A percentile compares a stretch with the other conserved stretches of the same genome.
Evolutionary conservation across 306 rosid species (phyloP).

Genomic region (Casuarina equisetifolia): DNA sequence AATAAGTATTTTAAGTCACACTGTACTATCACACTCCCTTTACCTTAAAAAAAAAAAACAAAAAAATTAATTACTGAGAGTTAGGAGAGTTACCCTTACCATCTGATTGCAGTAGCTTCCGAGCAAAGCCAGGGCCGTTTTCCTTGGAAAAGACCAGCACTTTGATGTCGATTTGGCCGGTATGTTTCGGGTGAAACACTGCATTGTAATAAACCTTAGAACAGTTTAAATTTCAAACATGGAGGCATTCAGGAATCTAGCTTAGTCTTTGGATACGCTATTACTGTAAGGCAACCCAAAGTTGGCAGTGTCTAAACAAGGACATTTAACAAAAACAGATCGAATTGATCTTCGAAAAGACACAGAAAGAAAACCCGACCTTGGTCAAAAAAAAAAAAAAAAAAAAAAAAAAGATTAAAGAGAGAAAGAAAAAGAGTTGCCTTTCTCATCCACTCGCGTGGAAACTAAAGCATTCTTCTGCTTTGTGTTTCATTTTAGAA

Average conservation of each 20-base stretch:
- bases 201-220: constrained; percentile 2
- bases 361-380: background rate
- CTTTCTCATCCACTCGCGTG: no score
- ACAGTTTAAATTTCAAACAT: background rate
- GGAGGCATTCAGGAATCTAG: background rate
- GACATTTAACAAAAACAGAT: background rate
- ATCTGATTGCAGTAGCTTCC: constrained; percentile 46
- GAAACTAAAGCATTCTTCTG: no score
- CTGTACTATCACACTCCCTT: no score
- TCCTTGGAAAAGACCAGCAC: constrained; percentile 24
- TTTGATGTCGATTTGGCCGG: constrained; percentile 23
- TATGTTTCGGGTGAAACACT: constrained; percentile 18
- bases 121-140: constrained; percentile 12
- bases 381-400: background rate
- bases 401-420: no score
- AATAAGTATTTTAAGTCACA: background rate
- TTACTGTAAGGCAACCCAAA: background rate
- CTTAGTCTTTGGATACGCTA: background rate
- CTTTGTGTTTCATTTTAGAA: no score
- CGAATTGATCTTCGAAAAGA: background rate
- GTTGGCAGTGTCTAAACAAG: background rate
- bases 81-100: constrained; percentile 20
- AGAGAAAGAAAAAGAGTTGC: no score
- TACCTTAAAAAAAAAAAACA: no score
- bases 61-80: background rate